phyloP scores from a whole-genome alignment of 345 rosid genomes.

The Sisymbrium altissimum region DNA sequence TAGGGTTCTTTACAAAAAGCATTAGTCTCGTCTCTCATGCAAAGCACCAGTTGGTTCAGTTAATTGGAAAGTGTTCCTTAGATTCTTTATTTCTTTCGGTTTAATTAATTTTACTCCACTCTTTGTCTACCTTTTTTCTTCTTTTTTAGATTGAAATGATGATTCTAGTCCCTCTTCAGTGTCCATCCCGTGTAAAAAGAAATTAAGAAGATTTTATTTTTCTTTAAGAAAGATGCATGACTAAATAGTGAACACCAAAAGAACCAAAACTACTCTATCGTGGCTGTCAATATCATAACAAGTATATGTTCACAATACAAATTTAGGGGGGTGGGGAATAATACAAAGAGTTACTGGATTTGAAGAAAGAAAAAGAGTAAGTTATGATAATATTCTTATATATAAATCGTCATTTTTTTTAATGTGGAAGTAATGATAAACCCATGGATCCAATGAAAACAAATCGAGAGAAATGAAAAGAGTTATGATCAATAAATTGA shows the following conservation, averaged over 20 bases:
- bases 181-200: conserved; percentile 15
- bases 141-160: conserved; percentile 12
- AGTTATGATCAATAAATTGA: neutral
- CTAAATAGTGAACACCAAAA: conserved; percentile 6
- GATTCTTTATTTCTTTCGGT: conserved; percentile 16
- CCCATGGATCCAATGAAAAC: neutral
- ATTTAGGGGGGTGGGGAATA: too few species aligned
- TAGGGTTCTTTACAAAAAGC: conserved; percentile 33
- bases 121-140: neutral
- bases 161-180: conserved; percentile 16
- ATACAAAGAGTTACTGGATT: neutral
- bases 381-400: neutral
- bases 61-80: conserved; percentile 26
- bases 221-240: conserved; percentile 18
- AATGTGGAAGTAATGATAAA: neutral
- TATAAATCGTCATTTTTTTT: neutral
- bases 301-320: too few species aligned
- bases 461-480: neutral
- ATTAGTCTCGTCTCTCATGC: conserved; percentile 25
- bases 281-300: conserved; percentile 20
- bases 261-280: neutral
- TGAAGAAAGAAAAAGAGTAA: neutral
- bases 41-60: conserved; percentile 31
- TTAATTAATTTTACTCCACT: neutral
- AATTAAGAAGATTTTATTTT: neutral